Percentiles rank a stretch among this genome's conserved stretches.
These are phyloP conservation scores for Candida boidinii DNA, from an alignment of 805 yeast species.

Conservation along the genomic window DNA sequence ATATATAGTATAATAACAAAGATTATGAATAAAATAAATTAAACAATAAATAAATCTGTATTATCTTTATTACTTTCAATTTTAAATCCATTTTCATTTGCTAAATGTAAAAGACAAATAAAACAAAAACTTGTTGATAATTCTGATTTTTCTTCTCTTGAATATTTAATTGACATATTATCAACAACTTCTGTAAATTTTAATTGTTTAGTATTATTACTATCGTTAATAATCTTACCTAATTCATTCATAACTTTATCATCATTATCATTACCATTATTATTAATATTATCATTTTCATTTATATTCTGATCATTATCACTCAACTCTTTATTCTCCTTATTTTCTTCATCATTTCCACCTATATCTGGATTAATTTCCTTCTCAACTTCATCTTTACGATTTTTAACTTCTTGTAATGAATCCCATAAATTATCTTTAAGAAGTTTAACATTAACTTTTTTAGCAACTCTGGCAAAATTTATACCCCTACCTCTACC, in stretches of 20 bases:
- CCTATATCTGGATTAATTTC: too few relatives aligned
- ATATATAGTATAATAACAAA: too few relatives aligned
- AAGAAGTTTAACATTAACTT: conserved; percentile 37
- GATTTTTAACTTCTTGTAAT: conserved; percentile 22
- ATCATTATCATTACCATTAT: conserved; percentile 2
- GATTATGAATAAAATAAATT: too few relatives aligned
- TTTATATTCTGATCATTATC: background rate
- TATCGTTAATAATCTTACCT: too few relatives aligned
- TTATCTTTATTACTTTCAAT: conserved; percentile 26
- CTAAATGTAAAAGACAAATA: conserved; percentile 40
- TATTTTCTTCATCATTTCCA: conserved; percentile 11
- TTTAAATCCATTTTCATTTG: conserved; percentile 38
- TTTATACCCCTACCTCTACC: conserved; percentile 25
- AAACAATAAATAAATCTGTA: conserved; percentile 31
- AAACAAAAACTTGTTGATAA: conserved; percentile 43
- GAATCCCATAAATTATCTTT: conserved; percentile 40
- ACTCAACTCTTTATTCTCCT: conserved; percentile 2
- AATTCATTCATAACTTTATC: background rate
- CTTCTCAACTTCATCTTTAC: conserved; percentile 22
- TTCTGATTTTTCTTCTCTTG: conserved; percentile 29
- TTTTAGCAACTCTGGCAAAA: conserved; percentile 38
- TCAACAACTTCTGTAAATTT: conserved; percentile 27
- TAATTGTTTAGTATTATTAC: conserved; percentile 7
- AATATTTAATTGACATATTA: conserved; percentile 27
- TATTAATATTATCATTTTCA: conserved; percentile 1